A percentile compares a stretch with the other conserved stretches of the same genome.
Conservation (phyloP, 78 protist genomes). For the Polysphondylium violaceum region DNA sequence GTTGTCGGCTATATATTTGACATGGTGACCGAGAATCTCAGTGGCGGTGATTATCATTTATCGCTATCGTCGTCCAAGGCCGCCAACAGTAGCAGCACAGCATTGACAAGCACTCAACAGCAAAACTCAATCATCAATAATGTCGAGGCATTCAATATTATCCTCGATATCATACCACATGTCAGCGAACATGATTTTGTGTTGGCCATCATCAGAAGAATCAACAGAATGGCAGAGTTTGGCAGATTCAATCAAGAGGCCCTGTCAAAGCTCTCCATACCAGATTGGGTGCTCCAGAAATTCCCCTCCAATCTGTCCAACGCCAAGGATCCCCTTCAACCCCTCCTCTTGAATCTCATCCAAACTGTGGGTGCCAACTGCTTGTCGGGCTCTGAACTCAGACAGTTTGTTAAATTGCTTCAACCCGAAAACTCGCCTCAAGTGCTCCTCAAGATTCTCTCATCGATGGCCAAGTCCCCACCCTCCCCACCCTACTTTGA, state of each 20-base stretch:
- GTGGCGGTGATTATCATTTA: slow-evolving; percentile 44
- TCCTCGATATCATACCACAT: slow-evolving; percentile 66
- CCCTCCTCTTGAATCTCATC: slow-evolving; percentile 19
- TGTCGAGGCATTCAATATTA: slow-evolving; percentile 40
- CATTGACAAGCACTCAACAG: no score
- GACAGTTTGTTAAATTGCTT: slow-evolving; percentile 44
- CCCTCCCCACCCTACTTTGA: slow-evolving; percentile 75
- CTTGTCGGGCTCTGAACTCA: slow-evolving; percentile 58
- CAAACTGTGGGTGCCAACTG: slow-evolving; percentile 81
- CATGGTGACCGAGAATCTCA: slow-evolving; percentile 66
- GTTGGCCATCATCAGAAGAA: slow-evolving; percentile 22
- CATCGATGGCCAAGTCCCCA: slow-evolving; percentile 74
- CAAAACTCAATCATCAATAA: slow-evolving; percentile 19
- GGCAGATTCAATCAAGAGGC: slow-evolving; percentile 75
- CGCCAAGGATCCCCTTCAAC: slow-evolving; percentile 68
- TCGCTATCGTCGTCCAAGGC: no score
- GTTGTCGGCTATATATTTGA: slow-evolving; percentile 63
- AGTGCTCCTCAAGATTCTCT: slow-evolving; percentile 52
- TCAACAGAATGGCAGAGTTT: slow-evolving; percentile 67
- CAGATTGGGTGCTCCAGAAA: slow-evolving; percentile 60
- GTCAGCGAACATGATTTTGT: slow-evolving; percentile 10
- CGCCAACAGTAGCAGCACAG: no score
- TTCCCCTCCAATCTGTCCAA: slow-evolving; percentile 37
- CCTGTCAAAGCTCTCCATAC: slow-evolving; percentile 49
- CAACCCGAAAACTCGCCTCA: slow-evolving; percentile 74